A percentile compares a stretch with the other conserved stretches of the same genome.
These are phyloP conservation scores for Lophiostoma macrostomum DNA, from an alignment of 495 filamentous ascomycete genomes.

Conservation along the genomic window DNA sequence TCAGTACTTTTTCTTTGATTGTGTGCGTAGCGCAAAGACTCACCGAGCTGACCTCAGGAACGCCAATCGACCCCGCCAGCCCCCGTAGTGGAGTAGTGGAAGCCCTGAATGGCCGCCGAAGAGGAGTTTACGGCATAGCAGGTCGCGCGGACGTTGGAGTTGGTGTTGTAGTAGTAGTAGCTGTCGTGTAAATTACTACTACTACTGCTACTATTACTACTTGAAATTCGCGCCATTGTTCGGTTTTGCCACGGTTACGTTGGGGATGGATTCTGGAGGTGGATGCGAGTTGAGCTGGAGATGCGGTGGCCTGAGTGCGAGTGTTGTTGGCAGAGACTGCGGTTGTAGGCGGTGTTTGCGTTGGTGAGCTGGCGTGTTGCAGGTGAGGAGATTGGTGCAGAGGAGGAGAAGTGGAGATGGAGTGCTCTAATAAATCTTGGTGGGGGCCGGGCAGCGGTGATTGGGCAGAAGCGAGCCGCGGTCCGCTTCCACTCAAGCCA, in stretches of 20 bases:
- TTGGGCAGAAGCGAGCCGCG: no score
- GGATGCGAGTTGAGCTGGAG: neutral
- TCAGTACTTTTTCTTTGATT: constrained; percentile 4
- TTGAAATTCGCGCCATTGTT: constrained; percentile 43
- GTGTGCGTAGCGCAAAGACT: constrained; percentile 4
- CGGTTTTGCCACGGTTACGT: constrained; percentile 41
- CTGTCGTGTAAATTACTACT: constrained; percentile 66
- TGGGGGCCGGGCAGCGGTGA: no score
- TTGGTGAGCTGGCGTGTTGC: no score
- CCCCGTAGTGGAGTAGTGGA: constrained; percentile 92
- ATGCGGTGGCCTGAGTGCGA: neutral
- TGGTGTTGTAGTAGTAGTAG: constrained; percentile 35
- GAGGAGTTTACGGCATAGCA: constrained; percentile 67
- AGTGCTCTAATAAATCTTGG: no score
- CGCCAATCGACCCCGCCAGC: constrained; percentile 88
- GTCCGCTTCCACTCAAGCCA: no score
- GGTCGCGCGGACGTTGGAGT: constrained; percentile 71
- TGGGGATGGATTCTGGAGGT: constrained; percentile 9
- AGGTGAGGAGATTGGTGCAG: no score
- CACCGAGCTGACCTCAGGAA: constrained; percentile 86
- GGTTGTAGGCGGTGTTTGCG: no score
- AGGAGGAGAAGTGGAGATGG: no score
- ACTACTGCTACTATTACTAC: constrained; percentile 61
- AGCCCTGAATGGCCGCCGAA: constrained; percentile 64
- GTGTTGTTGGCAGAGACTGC: neutral